These are phyloP conservation scores for Parachlorella kessleri DNA, from an alignment of 139 green algal species.

Conservation along the genomic window DNA sequence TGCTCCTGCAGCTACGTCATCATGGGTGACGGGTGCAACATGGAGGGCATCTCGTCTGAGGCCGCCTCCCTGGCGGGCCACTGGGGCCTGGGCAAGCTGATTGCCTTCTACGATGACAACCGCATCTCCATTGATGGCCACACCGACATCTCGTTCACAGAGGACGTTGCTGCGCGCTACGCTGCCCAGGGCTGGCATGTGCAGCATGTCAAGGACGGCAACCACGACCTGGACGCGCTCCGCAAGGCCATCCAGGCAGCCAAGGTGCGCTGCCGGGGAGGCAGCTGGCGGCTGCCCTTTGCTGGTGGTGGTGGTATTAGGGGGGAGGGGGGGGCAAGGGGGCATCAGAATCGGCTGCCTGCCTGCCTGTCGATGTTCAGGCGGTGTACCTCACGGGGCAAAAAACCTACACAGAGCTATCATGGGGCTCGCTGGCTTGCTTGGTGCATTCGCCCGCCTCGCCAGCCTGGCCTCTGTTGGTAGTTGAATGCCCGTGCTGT, in stretches of 20 bases:
- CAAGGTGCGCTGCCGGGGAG: constrained; percentile 26
- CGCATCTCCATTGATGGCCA: constrained; percentile 99
- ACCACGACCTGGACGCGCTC: constrained; percentile 92
- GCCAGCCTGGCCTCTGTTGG: no score
- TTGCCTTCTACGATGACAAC: constrained; percentile 99
- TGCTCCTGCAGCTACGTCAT: constrained; percentile 90
- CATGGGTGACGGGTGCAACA: constrained; percentile 98
- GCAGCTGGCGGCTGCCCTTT: neutral
- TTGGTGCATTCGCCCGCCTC: no score
- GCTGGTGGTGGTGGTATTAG: no score
- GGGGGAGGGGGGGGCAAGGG: neutral
- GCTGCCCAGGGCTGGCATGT: constrained; percentile 93
- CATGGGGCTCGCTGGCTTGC: no score
- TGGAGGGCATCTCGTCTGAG: constrained; percentile 99
- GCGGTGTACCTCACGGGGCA: no score
- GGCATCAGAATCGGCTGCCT: no score
- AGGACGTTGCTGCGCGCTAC: constrained; percentile 95
- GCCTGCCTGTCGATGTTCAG: no score
- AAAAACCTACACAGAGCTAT: no score
- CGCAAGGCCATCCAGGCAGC: constrained; percentile 75
- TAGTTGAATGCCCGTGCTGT: no score
- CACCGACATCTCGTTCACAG: constrained; percentile 99
- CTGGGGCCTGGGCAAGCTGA: constrained; percentile 99
- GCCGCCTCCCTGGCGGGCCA: constrained; percentile 95
- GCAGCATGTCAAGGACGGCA: constrained; percentile 90